Percentiles rank a stretch among this genome's conserved stretches.
Conservation (phyloP, 352 stramenopile species). For the Phytophthora hibernalis region DNA sequence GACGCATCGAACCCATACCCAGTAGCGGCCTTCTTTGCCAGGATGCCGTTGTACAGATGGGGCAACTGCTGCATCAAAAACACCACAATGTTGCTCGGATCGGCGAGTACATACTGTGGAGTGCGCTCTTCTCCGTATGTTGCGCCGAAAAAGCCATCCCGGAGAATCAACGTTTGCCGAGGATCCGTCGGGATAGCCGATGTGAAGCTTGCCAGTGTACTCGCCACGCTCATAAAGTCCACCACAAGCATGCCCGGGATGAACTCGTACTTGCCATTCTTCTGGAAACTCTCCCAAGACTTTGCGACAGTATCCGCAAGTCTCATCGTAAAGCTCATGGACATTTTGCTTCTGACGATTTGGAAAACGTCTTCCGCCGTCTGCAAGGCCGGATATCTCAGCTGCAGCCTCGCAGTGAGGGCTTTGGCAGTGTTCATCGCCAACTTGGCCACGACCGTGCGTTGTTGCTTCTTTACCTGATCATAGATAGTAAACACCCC, state of each 20-base stretch:
- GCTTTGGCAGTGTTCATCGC: slow-evolving; percentile 29
- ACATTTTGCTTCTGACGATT: slow-evolving; percentile 7
- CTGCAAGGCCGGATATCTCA: slow-evolving; percentile 31
- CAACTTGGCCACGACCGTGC: slow-evolving; percentile 37
- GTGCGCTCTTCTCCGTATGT: slow-evolving; percentile 28
- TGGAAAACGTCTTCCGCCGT: slow-evolving; percentile 27
- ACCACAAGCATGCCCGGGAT: slow-evolving; percentile 27
- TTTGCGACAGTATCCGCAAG: background rate
- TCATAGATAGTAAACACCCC: slow-evolving; percentile 36
- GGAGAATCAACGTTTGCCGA: slow-evolving; percentile 7
- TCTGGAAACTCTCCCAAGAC: slow-evolving; percentile 18
- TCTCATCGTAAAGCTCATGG: background rate
- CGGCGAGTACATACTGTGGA: slow-evolving; percentile 25
- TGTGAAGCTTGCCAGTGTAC: slow-evolving; percentile 15
- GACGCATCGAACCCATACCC: slow-evolving; percentile 7
- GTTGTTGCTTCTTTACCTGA: slow-evolving; percentile 51
- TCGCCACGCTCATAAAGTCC: slow-evolving; percentile 24
- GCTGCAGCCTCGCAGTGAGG: slow-evolving; percentile 34
- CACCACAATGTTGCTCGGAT: slow-evolving; percentile 22
- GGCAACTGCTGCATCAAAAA: slow-evolving; percentile 37
- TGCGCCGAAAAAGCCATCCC: slow-evolving; percentile 27
- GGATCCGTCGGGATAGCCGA: slow-evolving; percentile 15
- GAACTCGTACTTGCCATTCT: slow-evolving; percentile 23
- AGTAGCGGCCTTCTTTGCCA: slow-evolving; percentile 15
- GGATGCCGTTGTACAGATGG: slow-evolving; percentile 31